Base-by-base conservation (phyloP, 2,329 filamentous ascomycete genomes). In the Cercospora sp. region DNA sequence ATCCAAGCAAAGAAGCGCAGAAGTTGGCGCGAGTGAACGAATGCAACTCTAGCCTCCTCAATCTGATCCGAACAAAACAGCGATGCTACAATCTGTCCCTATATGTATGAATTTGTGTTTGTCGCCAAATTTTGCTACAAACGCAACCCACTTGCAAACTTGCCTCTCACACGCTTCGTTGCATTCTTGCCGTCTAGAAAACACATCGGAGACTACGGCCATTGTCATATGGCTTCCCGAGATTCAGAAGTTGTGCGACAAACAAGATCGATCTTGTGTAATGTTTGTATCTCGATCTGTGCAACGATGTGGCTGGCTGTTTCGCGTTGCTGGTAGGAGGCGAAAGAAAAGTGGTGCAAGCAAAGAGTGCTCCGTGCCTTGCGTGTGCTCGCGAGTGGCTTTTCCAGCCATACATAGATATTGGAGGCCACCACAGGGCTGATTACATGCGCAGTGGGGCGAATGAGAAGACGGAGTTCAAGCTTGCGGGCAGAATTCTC, bases 71-170 rank as follows among this genome's bases (percentile, higher is more conserved):
- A n/a, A 13, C 3, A 55, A 26, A 3, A 55, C 23, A 28, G 23
- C 2, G 13, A 55, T n/a, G 20, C 20, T 55, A 16, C 23, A n/a
- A 30, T 30, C 5, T 55, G 48, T 26, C 23, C 28, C 48, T 55
- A 55, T 28, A 55, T 30, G 48, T 26, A 18, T 13, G 12, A 55
- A 8, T 30, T 5, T 23, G 16, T 28, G 48, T 55, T 55, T 55
- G 48, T 55, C 48, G 13, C 48, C 48, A 55, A n/a, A 9, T 55
- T 42, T 58, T 59, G 60, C 59, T 51, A 51, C 60, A 66, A 66
- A 63, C 65, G 62, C 59, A 57, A 58, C 51, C 59, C 36, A 23
- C 18, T 7, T 36, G 20, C 64, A 55, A 55, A 61, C 59, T 36
- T 16, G n/a, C 36, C 20, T 28, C 58, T 36, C 10, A 7, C 30